Evolutionary conservation across 2,329 filamentous ascomycete species (phyloP).

Genomic region (Cladophialophora immunda): DNA sequence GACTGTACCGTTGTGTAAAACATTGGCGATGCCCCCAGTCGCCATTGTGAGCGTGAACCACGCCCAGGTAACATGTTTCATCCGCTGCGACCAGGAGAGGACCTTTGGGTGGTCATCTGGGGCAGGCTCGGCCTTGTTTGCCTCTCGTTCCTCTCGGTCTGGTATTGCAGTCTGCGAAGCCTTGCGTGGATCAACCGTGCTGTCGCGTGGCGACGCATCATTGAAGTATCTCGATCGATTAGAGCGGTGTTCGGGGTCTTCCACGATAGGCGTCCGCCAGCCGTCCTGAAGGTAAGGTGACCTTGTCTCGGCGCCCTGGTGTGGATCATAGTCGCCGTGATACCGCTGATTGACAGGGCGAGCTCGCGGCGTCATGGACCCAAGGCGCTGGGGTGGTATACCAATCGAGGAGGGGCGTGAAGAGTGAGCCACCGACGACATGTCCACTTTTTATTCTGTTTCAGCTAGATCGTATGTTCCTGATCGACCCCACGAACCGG

Average conservation of each 20-base stretch:
- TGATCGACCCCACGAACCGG: background rate
- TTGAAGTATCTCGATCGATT: constrained; percentile 11
- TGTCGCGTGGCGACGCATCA: background rate
- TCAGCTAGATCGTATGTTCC: background rate
- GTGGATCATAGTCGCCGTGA: constrained; percentile 12
- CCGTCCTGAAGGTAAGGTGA: constrained; percentile 44
- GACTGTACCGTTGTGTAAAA: constrained; percentile 62
- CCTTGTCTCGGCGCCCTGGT: background rate
- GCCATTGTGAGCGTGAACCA: constrained; percentile 78
- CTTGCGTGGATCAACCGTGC: background rate
- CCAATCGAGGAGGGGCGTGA: background rate
- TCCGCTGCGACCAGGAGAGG: constrained; percentile 62
- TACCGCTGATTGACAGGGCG: constrained; percentile 3
- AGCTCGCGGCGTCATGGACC: constrained; percentile 19
- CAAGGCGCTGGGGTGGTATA: constrained; percentile 14
- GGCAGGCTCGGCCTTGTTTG: constrained; percentile 28
- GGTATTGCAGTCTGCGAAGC: background rate
- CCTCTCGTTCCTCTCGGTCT: background rate
- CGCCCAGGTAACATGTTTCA: constrained; percentile 75
- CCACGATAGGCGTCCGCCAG: constrained; percentile 55
- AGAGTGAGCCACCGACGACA: background rate
- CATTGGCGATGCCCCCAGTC: constrained; percentile 68
- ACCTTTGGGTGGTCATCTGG: constrained; percentile 39
- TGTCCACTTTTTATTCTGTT: background rate
- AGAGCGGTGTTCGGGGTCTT: constrained; percentile 49